Evolutionary conservation across 73 alveolate genomes (phyloP).

Genomic region (Vitrella brassicaformis): DNA sequence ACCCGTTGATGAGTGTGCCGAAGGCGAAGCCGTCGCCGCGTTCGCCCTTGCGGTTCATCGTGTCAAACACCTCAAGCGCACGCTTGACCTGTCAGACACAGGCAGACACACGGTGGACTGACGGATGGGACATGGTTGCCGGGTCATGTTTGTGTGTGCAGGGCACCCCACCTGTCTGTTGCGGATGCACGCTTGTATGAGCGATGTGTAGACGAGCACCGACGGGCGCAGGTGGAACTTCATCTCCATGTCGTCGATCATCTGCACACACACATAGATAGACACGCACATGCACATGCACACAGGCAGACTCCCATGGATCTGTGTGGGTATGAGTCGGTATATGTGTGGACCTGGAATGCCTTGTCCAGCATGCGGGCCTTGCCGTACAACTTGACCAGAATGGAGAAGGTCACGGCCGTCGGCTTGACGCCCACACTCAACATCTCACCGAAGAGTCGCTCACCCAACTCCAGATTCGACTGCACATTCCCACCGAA

Average conservation of each 20-base stretch:
- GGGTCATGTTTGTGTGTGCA: no score
- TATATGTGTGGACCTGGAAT: no score
- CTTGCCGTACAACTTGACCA: constrained; percentile 77
- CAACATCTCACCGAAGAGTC: constrained; percentile 61
- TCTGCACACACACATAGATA: no score
- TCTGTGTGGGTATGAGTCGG: no score
- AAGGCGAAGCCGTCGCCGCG: constrained; percentile 67
- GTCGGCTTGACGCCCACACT: constrained; percentile 60
- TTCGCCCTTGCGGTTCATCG: constrained; percentile 53
- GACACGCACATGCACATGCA: no score
- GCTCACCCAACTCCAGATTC: constrained; percentile 64
- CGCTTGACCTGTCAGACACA: no score
- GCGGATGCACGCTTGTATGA: constrained; percentile 75
- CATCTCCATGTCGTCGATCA: constrained; percentile 77
- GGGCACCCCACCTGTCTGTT: no score
- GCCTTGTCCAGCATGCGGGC: constrained; percentile 59
- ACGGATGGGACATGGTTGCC: no score
- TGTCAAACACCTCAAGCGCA: constrained; percentile 60
- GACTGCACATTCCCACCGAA: no score
- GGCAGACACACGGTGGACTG: no score
- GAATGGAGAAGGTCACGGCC: constrained; percentile 74
- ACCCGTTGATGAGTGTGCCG: constrained; percentile 68
- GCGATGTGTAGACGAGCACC: constrained; percentile 77
- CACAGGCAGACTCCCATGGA: no score
- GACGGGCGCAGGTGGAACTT: constrained; percentile 57